phyloP scores from a whole-genome alignment of 2,329 filamentous ascomycete species.

The Verticillium nubilum region DNA sequence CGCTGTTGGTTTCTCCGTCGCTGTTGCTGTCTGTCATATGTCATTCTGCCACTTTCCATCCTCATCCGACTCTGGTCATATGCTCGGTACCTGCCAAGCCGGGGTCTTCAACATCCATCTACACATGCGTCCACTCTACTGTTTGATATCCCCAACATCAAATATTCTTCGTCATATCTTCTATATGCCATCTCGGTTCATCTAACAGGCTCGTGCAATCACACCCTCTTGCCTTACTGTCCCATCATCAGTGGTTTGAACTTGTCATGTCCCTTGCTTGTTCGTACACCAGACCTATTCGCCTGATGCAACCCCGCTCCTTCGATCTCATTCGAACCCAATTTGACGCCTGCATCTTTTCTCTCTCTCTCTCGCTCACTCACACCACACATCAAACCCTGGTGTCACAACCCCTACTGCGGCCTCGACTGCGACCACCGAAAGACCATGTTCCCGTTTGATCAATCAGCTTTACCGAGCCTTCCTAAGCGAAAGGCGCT shows the following conservation, averaged over 20 bases:
- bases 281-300: background rate
- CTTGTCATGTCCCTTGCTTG: background rate
- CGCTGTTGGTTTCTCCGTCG: no score
- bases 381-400: background rate
- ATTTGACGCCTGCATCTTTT: background rate
- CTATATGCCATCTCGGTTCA: no score
- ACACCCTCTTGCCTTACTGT: background rate
- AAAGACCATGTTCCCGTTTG: conserved; percentile 49
- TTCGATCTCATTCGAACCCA: background rate
- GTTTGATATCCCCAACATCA: no score
- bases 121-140: no score
- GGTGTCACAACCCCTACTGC: background rate
- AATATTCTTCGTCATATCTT: no score
- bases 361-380: background rate
- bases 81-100: no score
- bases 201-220: no score
- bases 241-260: background rate
- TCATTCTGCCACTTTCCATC: no score
- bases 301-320: background rate
- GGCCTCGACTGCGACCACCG: background rate
- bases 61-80: no score
- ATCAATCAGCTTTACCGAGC: conserved; percentile 48
- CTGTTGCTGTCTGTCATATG: no score
- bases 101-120: no score
- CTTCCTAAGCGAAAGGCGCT: conserved; percentile 63